Base-by-base conservation (phyloP, 2,329 filamentous ascomycete genomes). In the Aspergillus floridensis region DNA sequence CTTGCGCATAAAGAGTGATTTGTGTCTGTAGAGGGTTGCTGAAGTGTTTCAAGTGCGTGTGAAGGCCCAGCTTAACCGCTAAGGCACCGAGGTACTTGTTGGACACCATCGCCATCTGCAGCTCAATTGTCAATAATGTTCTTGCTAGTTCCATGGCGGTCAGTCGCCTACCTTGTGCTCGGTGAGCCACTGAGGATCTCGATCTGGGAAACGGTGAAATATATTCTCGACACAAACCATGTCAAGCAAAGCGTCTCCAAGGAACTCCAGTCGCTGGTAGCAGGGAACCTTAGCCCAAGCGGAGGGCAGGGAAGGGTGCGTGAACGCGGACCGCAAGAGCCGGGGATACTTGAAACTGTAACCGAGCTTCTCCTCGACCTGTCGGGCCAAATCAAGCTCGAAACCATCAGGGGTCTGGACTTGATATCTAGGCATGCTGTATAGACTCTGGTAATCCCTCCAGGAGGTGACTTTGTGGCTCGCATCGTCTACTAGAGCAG, bases 131-230 rank as follows among this genome's bases (percentile, higher is more conserved):
- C 50, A 70, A 58, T 26, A 47, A 22, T 2, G 35, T 31, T 19
- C 22, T 14, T 41, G 19, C 8, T 5, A 6, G 4, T n/a, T 8
- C 26, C 4, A 7, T 8, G 3, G 14, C 3, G 31, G n/a, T 19
- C 8, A 3, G 10, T 3, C n/a, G 61, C 70, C 56, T 70, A 80
- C 80, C 67, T 98, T 98, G 81, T 98, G 93, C 76, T 98, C 95
- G 0, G 95, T 98, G 60, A 99, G 81, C 93, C 93, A 98, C 72
- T 98, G 93, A 0, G 95, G 93, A 69, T 96, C 92, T 59, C 89
- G 90, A 54, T 85, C 80, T 0, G 92, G 92, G 66, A 90, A 92
- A 3, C 81, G 82, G 65, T 87, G 83, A 76, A 92, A 98, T 4
- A 99, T 82, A 67, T 91, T 87, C 66, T 93, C 89, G 57, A 98